Evolutionary conservation across 495 filamentous ascomycete genomes (phyloP).

Genomic region (Talaromyces wortmannii): DNA sequence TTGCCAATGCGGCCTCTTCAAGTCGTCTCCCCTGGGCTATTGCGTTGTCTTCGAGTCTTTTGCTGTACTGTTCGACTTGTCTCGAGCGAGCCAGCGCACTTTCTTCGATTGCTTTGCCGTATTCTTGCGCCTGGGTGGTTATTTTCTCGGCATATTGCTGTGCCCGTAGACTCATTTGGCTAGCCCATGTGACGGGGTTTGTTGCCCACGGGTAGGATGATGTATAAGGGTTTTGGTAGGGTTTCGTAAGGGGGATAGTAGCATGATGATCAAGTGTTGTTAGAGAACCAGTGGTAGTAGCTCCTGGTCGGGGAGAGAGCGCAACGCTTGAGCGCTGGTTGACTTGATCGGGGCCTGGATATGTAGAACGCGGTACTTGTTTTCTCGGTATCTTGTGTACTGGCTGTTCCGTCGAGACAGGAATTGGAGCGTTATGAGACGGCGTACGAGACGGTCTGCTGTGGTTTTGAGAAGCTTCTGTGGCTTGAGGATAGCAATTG

Average conservation of each 20-base stretch:
- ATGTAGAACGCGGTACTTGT: slow-evolving; percentile 5
- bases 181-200: slow-evolving; percentile 27
- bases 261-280: slow-evolving; percentile 11
- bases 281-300: not conserved
- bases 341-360: slow-evolving; percentile 11
- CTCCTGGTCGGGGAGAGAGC: not conserved
- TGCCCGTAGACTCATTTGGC: slow-evolving; percentile 27
- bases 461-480: slow-evolving; percentile 19
- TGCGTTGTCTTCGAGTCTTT: slow-evolving; percentile 34
- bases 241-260: slow-evolving; percentile 12
- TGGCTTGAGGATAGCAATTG: slow-evolving; percentile 37
- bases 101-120: slow-evolving; percentile 34
- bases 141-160: slow-evolving; percentile 38
- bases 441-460: slow-evolving; percentile 6
- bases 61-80: slow-evolving; percentile 36
- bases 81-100: slow-evolving; percentile 33
- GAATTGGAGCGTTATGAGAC: slow-evolving; percentile 5
- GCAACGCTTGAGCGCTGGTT: not conserved
- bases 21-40: slow-evolving; percentile 34
- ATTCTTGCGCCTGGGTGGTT: slow-evolving; percentile 31
- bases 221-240: not conserved
- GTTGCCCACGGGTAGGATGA: not conserved
- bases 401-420: slow-evolving; percentile 2
- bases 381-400: not conserved
- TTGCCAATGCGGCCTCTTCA: slow-evolving; percentile 29